These are phyloP conservation scores for Exophiala bonariae DNA, from an alignment of 2,329 filamentous ascomycete species.

Conservation along the genomic window DNA sequence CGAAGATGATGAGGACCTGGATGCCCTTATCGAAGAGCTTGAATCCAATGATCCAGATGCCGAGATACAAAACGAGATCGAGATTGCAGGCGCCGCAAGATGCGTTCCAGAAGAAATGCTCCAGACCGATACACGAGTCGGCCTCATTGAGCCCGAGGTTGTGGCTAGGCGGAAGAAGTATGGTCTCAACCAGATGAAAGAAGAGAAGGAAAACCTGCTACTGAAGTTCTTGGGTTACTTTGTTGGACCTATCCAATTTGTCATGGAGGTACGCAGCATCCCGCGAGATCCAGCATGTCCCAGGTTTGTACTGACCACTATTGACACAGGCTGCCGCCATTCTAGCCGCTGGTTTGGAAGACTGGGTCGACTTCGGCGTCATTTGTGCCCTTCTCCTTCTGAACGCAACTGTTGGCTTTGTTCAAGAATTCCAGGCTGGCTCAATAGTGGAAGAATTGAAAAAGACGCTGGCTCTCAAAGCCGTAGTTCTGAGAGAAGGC, in stretches of 20 bases:
- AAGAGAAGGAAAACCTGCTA: constrained; percentile 81
- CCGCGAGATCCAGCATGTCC: constrained; percentile 4
- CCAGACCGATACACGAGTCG: constrained; percentile 70
- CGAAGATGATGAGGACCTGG: constrained; percentile 73
- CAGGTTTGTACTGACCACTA: constrained; percentile 22
- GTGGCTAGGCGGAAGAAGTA: constrained; percentile 65
- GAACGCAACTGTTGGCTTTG: constrained; percentile 82
- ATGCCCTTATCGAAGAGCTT: constrained; percentile 82
- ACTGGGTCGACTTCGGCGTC: constrained; percentile 93
- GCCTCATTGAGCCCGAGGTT: constrained; percentile 74
- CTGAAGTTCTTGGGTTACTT: constrained; percentile 83
- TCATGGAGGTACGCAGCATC: constrained; percentile 72
- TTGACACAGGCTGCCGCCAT: constrained; percentile 65
- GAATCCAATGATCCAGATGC: constrained; percentile 73
- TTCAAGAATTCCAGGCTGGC: constrained; percentile 86
- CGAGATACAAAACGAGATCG: constrained; percentile 61
- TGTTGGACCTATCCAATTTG: constrained; percentile 86
- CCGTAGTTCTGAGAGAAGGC: constrained; percentile 80
- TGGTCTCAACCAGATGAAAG: constrained; percentile 86
- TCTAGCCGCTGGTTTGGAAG: constrained; percentile 77
- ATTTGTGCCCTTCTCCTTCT: constrained; percentile 81
- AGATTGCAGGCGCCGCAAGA: constrained; percentile 54
- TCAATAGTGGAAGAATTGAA: constrained; percentile 89
- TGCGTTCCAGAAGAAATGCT: constrained; percentile 72
- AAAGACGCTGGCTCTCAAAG: constrained; percentile 85